These are phyloP conservation scores for Casaregolazyma suthepensis DNA, from an alignment of 1,139 yeast species.

Conservation along the genomic window DNA sequence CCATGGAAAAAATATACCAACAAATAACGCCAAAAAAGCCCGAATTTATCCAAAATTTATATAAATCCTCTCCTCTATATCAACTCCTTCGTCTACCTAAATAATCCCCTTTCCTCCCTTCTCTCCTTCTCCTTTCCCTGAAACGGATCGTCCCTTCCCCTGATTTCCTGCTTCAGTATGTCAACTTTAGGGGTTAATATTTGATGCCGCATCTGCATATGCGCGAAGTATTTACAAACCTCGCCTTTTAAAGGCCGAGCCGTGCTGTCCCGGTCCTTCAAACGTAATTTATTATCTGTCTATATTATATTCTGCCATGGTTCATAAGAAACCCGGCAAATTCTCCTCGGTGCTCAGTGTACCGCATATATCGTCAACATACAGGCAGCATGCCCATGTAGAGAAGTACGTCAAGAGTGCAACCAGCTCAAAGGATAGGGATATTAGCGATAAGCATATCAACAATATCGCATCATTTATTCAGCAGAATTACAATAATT, in stretches of 20 bases:
- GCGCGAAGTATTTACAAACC: not conserved
- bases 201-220: not conserved
- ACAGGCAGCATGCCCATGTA: conserved; percentile 3
- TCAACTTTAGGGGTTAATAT: not conserved
- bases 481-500: conserved; percentile 11
- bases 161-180: not conserved
- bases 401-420: conserved; percentile 19
- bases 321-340: not conserved
- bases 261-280: not conserved
- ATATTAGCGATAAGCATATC: conserved; percentile 20
- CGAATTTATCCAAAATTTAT: no score
- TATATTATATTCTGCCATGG: not conserved
- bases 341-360: conserved; percentile 6
- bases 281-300: not conserved
- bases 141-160: not conserved
- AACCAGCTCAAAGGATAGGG: conserved; percentile 19
- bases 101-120: no score
- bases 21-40: no score
- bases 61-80: not conserved
- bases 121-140: not conserved
- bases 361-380: conserved; percentile 5
- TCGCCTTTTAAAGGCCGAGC: not conserved
- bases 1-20: no score
- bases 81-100: no score
- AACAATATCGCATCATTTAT: conserved; percentile 15